Percentiles rank a stretch among this genome's conserved stretches.
phyloP scores from a whole-genome alignment of 768 basidiomycete species.

The Hericium erinaceus region DNA sequence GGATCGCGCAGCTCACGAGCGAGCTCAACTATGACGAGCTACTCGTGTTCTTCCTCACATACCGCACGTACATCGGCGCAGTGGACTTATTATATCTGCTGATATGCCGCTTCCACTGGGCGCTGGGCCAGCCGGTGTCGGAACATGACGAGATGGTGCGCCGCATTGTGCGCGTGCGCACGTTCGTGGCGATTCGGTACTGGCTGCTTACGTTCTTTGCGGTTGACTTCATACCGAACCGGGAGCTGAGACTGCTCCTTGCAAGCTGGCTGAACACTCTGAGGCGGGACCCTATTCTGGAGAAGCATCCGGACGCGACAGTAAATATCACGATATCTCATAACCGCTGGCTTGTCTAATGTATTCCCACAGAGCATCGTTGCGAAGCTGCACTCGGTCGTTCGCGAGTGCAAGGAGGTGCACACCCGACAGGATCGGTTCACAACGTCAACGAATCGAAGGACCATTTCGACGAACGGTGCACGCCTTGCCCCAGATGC shows the following conservation, averaged over 20 bases:
- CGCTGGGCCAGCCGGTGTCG: conserved; percentile 43
- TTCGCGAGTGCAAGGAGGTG: conserved; percentile 68
- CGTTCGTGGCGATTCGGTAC: conserved; percentile 83
- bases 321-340: conserved; percentile 33
- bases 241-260: conserved; percentile 62
- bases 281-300: conserved; percentile 59
- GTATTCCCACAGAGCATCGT: conserved; percentile 54
- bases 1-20: conserved; percentile 87
- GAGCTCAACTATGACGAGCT: conserved; percentile 82
- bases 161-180: conserved; percentile 77
- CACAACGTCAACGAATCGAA: conserved; percentile 13
- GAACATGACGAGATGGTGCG: conserved; percentile 59
- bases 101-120: conserved; percentile 87
- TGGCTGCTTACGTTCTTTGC: conserved; percentile 89
- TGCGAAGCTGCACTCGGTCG: conserved; percentile 73
- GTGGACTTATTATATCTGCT: conserved; percentile 75
- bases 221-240: conserved; percentile 79
- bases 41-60: conserved; percentile 87
- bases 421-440: conserved; percentile 24
- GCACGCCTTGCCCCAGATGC: background rate
- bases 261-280: conserved; percentile 79
- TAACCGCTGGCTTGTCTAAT: conserved; percentile 3
- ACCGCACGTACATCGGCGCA: conserved; percentile 74
- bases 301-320: conserved; percentile 57
- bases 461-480: conserved; percentile 24